A percentile compares a stretch with the other conserved stretches of the same genome.
Evolutionary conservation across 768 basidiomycete genomes (phyloP).

Genomic region (Gyrodon lividus): DNA sequence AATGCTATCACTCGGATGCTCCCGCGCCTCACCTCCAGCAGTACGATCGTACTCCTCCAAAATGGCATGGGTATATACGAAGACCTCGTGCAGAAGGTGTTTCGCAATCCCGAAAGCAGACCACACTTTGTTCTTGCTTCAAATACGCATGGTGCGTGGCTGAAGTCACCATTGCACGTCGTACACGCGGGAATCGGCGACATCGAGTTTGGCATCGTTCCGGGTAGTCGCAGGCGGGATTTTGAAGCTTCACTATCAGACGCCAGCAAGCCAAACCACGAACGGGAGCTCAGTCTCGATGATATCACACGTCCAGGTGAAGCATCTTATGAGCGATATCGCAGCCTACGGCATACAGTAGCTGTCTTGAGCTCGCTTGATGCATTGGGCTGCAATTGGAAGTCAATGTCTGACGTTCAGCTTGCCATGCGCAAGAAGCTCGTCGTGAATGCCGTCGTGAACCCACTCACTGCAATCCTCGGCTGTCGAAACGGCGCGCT

Average conservation of each 20-base stretch:
- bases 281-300: slow-evolving; percentile 47
- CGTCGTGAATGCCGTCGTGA: slow-evolving; percentile 78
- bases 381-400: slow-evolving; percentile 60
- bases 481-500: slow-evolving; percentile 80
- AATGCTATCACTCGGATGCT: slow-evolving; percentile 55
- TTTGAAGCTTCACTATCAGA: slow-evolving; percentile 57
- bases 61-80: slow-evolving; percentile 96
- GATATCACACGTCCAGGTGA: slow-evolving; percentile 47
- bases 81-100: slow-evolving; percentile 60
- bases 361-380: slow-evolving; percentile 57
- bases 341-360: slow-evolving; percentile 66
- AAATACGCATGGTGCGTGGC: slow-evolving; percentile 78
- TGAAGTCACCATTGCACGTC: slow-evolving; percentile 49
- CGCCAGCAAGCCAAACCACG: slow-evolving; percentile 29
- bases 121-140: slow-evolving; percentile 86
- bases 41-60: slow-evolving; percentile 89
- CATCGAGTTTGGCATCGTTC: slow-evolving; percentile 77
- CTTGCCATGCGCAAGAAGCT: slow-evolving; percentile 75
- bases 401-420: slow-evolving; percentile 64
- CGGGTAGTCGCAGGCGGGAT: slow-evolving; percentile 60
- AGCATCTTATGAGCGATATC: slow-evolving; percentile 44
- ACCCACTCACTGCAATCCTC: slow-evolving; percentile 82
- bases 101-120: slow-evolving; percentile 67
- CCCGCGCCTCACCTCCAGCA: slow-evolving; percentile 59
- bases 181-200: slow-evolving; percentile 71